Evolutionary conservation across 1,139 yeast species (phyloP).

Genomic region (Hansenula lynferdii): DNA sequence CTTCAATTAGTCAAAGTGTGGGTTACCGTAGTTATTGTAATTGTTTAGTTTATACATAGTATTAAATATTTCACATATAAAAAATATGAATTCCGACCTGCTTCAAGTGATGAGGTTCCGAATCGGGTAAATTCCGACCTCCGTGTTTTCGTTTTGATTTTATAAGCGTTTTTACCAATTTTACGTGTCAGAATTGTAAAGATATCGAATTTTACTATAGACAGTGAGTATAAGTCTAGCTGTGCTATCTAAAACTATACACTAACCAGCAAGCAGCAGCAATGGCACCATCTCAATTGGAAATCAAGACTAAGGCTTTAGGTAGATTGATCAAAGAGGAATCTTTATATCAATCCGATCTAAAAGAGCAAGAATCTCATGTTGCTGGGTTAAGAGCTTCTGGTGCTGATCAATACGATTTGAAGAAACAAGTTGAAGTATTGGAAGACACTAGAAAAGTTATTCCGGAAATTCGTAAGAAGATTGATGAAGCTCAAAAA

Average conservation of each 20-base stretch:
- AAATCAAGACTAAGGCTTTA: constrained; percentile 73
- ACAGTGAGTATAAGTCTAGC: no score
- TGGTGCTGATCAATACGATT: constrained; percentile 61
- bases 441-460: constrained; percentile 65
- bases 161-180: background rate
- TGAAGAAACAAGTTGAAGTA: constrained; percentile 63
- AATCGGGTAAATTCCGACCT: constrained; percentile 1
- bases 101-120: constrained; percentile 1
- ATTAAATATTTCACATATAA: background rate
- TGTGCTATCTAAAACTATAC: no score
- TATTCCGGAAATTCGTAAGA: constrained; percentile 55
- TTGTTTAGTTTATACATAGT: no score
- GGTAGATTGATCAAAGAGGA: constrained; percentile 73
- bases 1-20: no score
- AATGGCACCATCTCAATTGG: constrained; percentile 76
- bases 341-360: constrained; percentile 57
- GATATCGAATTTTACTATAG: no score
- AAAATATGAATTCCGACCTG: background rate
- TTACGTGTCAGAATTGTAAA: background rate
- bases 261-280: no score
- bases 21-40: no score
- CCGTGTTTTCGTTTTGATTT: constrained; percentile 1
- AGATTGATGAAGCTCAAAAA: constrained; percentile 44
- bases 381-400: constrained; percentile 36
- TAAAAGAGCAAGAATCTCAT: constrained; percentile 51